Percentiles rank a stretch among this genome's conserved stretches.
Conservation (phyloP, 192 early-diverging fungal species). For the Chytriomyces sp. region DNA sequence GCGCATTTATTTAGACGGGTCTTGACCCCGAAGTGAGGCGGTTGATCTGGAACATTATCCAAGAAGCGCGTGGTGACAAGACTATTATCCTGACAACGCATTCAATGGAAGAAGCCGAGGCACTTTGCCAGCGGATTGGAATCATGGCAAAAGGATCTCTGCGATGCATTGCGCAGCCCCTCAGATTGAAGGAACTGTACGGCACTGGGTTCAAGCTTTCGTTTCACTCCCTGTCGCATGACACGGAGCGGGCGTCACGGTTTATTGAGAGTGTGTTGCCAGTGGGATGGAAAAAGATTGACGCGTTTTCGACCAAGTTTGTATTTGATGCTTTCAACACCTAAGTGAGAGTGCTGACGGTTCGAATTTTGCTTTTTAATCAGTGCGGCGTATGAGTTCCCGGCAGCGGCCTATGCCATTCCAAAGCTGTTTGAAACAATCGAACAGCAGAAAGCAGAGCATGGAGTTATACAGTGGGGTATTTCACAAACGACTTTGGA, state of each 20-base stretch:
- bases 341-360: neutral
- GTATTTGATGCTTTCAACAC: neutral
- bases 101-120: slow-evolving; percentile 68
- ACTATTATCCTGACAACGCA: slow-evolving; percentile 72
- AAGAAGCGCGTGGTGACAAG: slow-evolving; percentile 58
- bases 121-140: slow-evolving; percentile 74
- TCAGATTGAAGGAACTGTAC: slow-evolving; percentile 72
- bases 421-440: slow-evolving; percentile 60
- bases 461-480: slow-evolving; percentile 76
- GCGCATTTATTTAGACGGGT: slow-evolving; percentile 53
- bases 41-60: slow-evolving; percentile 77
- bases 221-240: slow-evolving; percentile 54
- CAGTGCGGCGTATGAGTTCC: slow-evolving; percentile 71
- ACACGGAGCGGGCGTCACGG: slow-evolving; percentile 43
- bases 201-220: slow-evolving; percentile 73
- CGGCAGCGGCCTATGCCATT: slow-evolving; percentile 48
- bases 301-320: slow-evolving; percentile 56
- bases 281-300: slow-evolving; percentile 56
- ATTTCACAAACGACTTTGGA: slow-evolving; percentile 71
- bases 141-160: slow-evolving; percentile 82
- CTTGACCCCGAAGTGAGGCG: slow-evolving; percentile 75
- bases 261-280: slow-evolving; percentile 58
- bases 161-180: slow-evolving; percentile 66
- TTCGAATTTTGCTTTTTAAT: neutral
- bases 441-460: slow-evolving; percentile 51